Conservation (phyloP, 495 filamentous ascomycete genomes). For the Podospora comata region DNA sequence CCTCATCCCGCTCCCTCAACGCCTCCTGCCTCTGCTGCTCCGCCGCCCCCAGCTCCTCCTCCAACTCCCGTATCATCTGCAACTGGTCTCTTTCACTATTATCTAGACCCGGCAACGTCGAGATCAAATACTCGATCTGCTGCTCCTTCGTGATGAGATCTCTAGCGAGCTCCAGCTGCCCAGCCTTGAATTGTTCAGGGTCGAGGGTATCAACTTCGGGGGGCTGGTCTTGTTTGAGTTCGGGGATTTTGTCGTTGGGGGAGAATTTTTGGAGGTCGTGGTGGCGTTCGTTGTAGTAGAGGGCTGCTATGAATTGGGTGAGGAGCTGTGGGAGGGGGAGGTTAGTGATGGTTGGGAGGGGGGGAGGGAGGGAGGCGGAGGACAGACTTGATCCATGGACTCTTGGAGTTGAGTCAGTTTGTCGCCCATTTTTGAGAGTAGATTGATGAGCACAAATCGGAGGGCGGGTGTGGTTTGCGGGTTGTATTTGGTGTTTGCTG, state of each 20-base stretch:
- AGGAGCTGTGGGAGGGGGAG: constrained; percentile 57
- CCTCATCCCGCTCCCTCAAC: constrained; percentile 64
- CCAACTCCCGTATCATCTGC: constrained; percentile 66
- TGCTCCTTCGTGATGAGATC: constrained; percentile 89
- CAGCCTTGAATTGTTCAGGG: constrained; percentile 62
- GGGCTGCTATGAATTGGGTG: constrained; percentile 81
- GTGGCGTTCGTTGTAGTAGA: constrained; percentile 78
- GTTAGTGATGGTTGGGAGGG: constrained; percentile 11
- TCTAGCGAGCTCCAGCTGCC: constrained; percentile 75
- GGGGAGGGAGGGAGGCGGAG: background rate
- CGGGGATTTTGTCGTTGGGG: constrained; percentile 54
- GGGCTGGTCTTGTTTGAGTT: constrained; percentile 51
- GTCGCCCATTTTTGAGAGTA: constrained; percentile 66
- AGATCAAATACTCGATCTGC: constrained; percentile 88
- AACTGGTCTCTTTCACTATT: constrained; percentile 82
- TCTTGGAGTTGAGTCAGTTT: constrained; percentile 92
- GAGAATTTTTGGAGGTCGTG: constrained; percentile 70
- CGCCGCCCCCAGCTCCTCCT: constrained; percentile 68
- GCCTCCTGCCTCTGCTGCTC: constrained; percentile 70
- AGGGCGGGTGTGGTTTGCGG: background rate
- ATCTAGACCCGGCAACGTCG: constrained; percentile 78
- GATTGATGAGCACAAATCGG: background rate
- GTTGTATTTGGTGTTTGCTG: background rate
- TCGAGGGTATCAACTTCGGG: constrained; percentile 58
- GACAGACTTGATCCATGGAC: constrained; percentile 77